These are phyloP conservation scores for Candida railenensis DNA, from an alignment of 805 yeast species.

Conservation along the genomic window DNA sequence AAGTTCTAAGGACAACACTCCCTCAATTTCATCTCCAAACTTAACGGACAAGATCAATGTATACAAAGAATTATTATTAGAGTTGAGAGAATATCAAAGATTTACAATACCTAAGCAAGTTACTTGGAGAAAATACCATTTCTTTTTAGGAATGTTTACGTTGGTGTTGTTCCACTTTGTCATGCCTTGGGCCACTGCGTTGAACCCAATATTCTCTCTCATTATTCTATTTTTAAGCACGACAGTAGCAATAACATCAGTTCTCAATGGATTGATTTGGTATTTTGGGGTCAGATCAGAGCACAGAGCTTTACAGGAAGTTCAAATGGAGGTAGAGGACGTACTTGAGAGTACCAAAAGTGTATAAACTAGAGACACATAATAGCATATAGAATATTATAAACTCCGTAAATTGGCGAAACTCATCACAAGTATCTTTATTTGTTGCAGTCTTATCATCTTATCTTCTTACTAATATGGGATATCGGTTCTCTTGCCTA, in stretches of 20 bases:
- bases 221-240: conserved; percentile 58
- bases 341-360: conserved; percentile 6
- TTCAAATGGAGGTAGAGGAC: conserved; percentile 61
- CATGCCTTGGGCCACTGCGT: conserved; percentile 57
- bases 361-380: background rate
- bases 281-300: conserved; percentile 80
- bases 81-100: conserved; percentile 45
- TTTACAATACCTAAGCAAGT: conserved; percentile 58
- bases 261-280: conserved; percentile 75
- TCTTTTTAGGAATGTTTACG: conserved; percentile 47
- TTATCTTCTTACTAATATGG: no score
- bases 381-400: background rate
- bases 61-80: conserved; percentile 32
- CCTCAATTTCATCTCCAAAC: background rate
- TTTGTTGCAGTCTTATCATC: no score
- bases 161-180: conserved; percentile 50
- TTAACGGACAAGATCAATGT: conserved; percentile 24
- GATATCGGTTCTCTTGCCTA: no score
- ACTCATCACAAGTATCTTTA: no score
- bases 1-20: background rate
- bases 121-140: conserved; percentile 64
- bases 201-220: conserved; percentile 65
- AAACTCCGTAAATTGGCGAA: no score
- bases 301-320: conserved; percentile 72
- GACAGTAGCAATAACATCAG: conserved; percentile 62